These are phyloP conservation scores for Colletotrichum sublineola DNA, from an alignment of 2,329 filamentous ascomycete genomes.

Conservation along the genomic window DNA sequence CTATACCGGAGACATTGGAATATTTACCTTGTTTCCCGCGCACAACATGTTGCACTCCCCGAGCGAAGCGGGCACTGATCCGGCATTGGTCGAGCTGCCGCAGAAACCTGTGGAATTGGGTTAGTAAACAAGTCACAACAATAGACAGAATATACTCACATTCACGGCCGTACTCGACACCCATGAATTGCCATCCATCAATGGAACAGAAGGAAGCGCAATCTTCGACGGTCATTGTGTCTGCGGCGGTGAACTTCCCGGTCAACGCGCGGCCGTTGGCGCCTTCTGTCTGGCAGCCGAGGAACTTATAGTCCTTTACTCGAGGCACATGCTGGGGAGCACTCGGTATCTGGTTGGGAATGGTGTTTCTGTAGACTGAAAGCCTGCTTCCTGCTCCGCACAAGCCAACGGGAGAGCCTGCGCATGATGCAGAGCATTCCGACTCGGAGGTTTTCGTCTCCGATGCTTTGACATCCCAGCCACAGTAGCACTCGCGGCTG, in stretches of 20 bases:
- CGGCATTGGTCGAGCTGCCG: conserved; percentile 43
- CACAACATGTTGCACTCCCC: conserved; percentile 45
- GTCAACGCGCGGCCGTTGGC: conserved; percentile 43
- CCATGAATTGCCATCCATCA: conserved; percentile 44
- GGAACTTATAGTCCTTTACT: conserved; percentile 43
- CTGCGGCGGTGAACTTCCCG: conserved; percentile 40
- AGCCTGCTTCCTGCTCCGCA: conserved; percentile 44
- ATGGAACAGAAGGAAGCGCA: conserved; percentile 46
- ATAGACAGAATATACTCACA: conserved; percentile 33
- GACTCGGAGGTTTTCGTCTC: conserved; percentile 40
- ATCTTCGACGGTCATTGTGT: conserved; percentile 46
- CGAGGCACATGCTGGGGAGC: conserved; percentile 38
- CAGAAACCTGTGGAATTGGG: conserved; percentile 38
- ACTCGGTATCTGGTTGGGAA: conserved; percentile 36
- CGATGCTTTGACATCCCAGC: conserved; percentile 41
- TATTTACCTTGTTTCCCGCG: conserved; percentile 41
- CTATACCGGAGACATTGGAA: not conserved
- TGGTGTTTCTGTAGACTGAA: conserved; percentile 45
- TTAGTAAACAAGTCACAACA: not conserved
- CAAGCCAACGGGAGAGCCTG: conserved; percentile 29
- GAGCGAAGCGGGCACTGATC: conserved; percentile 39
- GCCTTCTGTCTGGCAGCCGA: conserved; percentile 45
- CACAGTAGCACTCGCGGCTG: conserved; percentile 45
- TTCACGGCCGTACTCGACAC: conserved; percentile 48
- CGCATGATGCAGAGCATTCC: conserved; percentile 43